Percentiles rank a stretch among this genome's conserved stretches.
Evolutionary conservation across 2,329 filamentous ascomycete species (phyloP).

Genomic region (Xylariaceae sp.): DNA sequence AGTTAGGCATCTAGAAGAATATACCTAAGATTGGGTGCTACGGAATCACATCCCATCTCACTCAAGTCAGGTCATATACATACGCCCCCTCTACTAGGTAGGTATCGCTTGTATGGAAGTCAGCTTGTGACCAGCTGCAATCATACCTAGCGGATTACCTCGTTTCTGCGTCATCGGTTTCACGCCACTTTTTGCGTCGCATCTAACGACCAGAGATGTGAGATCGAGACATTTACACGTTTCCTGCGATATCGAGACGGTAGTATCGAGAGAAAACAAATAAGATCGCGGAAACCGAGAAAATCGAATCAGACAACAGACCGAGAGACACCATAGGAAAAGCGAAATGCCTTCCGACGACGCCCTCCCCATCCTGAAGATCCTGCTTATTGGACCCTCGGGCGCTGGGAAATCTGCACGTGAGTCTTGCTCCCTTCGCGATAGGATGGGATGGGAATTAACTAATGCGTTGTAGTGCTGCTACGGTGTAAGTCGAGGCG

Average conservation of each 20-base stretch:
- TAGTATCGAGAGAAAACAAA: too few species aligned
- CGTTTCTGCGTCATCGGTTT: not conserved
- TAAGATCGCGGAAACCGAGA: too few species aligned
- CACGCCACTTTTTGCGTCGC: not conserved
- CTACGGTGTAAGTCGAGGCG: constrained; percentile 36
- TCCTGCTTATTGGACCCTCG: constrained; percentile 51
- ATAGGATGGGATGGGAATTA: too few species aligned
- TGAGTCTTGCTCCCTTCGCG: constrained; percentile 30
- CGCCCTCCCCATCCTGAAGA: constrained; percentile 45
- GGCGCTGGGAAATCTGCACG: constrained; percentile 52
- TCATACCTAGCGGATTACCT: not conserved
- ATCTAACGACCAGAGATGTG: not conserved
- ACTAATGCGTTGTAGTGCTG: constrained; percentile 37
- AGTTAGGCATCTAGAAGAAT: too few species aligned
- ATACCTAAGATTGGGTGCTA: too few species aligned
- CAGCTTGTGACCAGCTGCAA: too few species aligned
- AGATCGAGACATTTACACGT: not conserved
- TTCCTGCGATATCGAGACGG: too few species aligned
- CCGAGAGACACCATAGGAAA: not conserved
- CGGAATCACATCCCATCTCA: too few species aligned
- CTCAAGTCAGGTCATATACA: too few species aligned
- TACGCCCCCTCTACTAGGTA: not conserved
- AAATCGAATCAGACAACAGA: too few species aligned
- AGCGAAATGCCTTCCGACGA: constrained; percentile 35
- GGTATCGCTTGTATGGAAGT: too few species aligned